Evolutionary conservation across 768 basidiomycete genomes (phyloP).

Genomic region (Suillus spraguei): DNA sequence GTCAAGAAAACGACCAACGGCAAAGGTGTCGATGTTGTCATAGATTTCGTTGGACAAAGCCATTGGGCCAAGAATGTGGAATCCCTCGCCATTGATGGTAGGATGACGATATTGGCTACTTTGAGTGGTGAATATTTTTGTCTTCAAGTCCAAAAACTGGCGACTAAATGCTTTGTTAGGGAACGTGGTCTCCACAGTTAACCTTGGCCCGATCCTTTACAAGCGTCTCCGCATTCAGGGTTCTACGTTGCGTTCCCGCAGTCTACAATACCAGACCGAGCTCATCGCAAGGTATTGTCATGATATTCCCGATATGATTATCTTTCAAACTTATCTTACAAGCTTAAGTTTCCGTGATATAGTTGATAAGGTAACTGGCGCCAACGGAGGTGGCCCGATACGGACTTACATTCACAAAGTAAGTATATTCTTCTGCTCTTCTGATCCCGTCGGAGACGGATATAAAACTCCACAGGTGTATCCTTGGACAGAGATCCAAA

Average conservation of each 20-base stretch:
- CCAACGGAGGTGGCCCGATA: constrained; percentile 58
- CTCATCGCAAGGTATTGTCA: constrained; percentile 57
- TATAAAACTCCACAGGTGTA: constrained; percentile 55
- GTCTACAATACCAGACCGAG: constrained; percentile 73
- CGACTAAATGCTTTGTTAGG: constrained; percentile 38
- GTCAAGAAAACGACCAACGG: constrained; percentile 68
- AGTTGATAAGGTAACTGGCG: constrained; percentile 59
- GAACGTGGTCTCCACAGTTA: constrained; percentile 47
- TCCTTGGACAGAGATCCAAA: constrained; percentile 76
- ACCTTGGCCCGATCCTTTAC: constrained; percentile 69
- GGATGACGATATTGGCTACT: constrained; percentile 68
- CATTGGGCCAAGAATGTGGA: constrained; percentile 79
- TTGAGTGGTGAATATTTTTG: constrained; percentile 57
- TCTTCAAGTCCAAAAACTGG: constrained; percentile 21
- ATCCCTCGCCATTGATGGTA: constrained; percentile 67
- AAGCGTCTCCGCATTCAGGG: constrained; percentile 90
- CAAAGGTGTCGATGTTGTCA: constrained; percentile 78
- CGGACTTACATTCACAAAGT: constrained; percentile 82
- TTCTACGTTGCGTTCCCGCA: constrained; percentile 80
- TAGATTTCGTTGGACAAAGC: constrained; percentile 81
- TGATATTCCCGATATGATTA: background rate
- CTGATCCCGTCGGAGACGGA: constrained; percentile 19
- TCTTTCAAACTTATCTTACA: background rate
- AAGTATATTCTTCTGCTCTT: constrained; percentile 22
- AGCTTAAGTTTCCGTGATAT: constrained; percentile 56